Conservation (phyloP, 495 filamentous ascomycete genomes). For the Hypoxylon fragiforme region DNA sequence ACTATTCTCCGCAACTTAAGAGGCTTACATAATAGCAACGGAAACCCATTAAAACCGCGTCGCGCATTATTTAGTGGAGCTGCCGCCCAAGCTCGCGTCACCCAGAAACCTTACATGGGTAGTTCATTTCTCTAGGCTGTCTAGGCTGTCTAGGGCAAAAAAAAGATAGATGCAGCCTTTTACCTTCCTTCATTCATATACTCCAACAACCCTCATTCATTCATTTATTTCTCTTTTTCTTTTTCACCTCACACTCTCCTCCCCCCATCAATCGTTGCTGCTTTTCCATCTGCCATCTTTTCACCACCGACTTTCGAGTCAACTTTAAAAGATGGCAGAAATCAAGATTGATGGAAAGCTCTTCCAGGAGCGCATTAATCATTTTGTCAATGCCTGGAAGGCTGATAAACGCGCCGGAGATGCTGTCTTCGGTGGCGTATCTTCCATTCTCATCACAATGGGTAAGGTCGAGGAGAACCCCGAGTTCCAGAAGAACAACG, state of each 20-base stretch:
- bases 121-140: too few relatives aligned
- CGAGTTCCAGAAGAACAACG: slow-evolving; percentile 89
- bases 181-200: not conserved
- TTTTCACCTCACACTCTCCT: slow-evolving; percentile 5
- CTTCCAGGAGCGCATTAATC: slow-evolving; percentile 90
- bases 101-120: slow-evolving; percentile 13
- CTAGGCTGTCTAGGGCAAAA: slow-evolving; percentile 19
- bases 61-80: slow-evolving; percentile 31
- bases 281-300: slow-evolving; percentile 23
- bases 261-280: slow-evolving; percentile 8
- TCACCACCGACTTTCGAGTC: slow-evolving; percentile 23
- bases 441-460: slow-evolving; percentile 85
- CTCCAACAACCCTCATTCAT: not conserved
- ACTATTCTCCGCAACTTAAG: too few relatives aligned
- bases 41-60: slow-evolving; percentile 29
- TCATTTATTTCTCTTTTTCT: not conserved
- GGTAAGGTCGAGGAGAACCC: slow-evolving; percentile 89
- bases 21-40: not conserved
- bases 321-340: slow-evolving; percentile 55
- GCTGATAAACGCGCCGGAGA: slow-evolving; percentile 83
- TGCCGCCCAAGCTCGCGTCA: slow-evolving; percentile 23
- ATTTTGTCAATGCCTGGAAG: slow-evolving; percentile 90
- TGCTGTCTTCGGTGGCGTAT: slow-evolving; percentile 78
- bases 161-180: slow-evolving; percentile 16
- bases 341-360: slow-evolving; percentile 88